Evolutionary conservation across 306 rosid genomes (phyloP), one percentile per base, ranked within the genome.

Genomic region (Trifolium repens): DNA sequence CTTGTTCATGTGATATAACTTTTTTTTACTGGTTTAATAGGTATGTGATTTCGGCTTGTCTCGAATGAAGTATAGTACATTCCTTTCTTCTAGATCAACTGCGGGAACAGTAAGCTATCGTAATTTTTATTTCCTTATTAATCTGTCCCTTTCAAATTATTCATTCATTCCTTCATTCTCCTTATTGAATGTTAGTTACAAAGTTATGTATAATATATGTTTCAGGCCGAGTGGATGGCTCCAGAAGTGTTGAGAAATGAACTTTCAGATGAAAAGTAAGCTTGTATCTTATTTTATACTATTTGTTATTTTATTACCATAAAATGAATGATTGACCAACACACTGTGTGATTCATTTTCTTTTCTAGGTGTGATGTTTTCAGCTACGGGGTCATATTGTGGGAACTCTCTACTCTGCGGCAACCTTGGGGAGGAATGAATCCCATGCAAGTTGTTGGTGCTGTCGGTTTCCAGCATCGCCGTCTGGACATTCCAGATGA

Each of bases 161-260:
- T 64, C 24, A 12, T 22, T 49, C 76, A 12, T n/a, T 42, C 79
- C 39, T 61, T 73, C 44, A 60, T 68, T 37, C 71, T 67, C 35
- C 32, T 54, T 30, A 44, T 43, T 77, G 68, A n/a, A n/a, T 46
- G 67, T 76, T 76, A 24, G 34, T 43, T 57, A 46, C 57, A 13
- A 65, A 61, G 44, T 17, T 22, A 80, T 74, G 43, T 43, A 32
- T 34, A 35, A 71, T 83, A 77, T 82, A 27, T 66, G 53, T 78
- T 83, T 87, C 89, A 96, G 99, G 99, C 99, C 26, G 99, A 96
- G 89, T 96, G 98, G 99, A 96, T 96, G 99, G 99, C 99, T 76
- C 99, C 99, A 6, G 99, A 96, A 88, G 99, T 96, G 55, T 83
- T 96, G 77, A 83, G 99, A 83, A 96, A 92, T 67, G 99, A 96